Evolutionary conservation across 2,329 filamentous ascomycete species (phyloP), one percentile per base, ranked within the genome.

Genomic region (Trichoderma koningiopsis): DNA sequence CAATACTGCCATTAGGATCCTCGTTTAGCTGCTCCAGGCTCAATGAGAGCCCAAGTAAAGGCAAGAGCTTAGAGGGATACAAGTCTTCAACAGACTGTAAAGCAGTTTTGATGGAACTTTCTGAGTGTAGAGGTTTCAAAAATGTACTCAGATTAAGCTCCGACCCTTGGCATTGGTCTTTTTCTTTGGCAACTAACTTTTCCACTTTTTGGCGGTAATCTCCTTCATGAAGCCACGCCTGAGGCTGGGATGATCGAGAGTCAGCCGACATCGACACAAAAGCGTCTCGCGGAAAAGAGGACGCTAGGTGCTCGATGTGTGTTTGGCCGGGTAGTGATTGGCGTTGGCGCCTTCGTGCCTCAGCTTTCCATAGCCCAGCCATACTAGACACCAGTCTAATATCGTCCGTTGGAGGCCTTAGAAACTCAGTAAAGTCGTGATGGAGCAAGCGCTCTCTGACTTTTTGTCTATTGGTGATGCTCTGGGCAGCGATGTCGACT

Each of bases 191-290:
- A 10, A 92, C 87, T 29, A 96, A 83, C 31, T 86, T 81, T 35
- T 83, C 79, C 2, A 97, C 82, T 73, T 91, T 85, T 55, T 89
- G 83, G 37, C 88, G 84, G 75, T 91, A 95, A 75, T 97, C 94
- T 58, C 93, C 89, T 77, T 98, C 95, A 73, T 97, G 94, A 68
- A 97, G 91, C 95, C 96, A 99, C 0, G 89, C 90, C n/a, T 89
- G 88, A n/a, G 88, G 84, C 49, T 90, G 86, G 2, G 88, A 88
- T 70, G 92, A 86, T 65, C 94, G 87, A 37, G 89, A 84, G 78
- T 96, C 92, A 6, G 93, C 93, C 49, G 94, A 97, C 90, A 98
- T 96, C 2, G 93, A 93, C 4, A 96, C 87, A 69, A 98, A 81
- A 5, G 89, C 93, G 73, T 97, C 94, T 0, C 89, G 84, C 2